Evolutionary conservation across 2,329 filamentous ascomycete species (phyloP).

Genomic region (Scleromitrula shiraiana): DNA sequence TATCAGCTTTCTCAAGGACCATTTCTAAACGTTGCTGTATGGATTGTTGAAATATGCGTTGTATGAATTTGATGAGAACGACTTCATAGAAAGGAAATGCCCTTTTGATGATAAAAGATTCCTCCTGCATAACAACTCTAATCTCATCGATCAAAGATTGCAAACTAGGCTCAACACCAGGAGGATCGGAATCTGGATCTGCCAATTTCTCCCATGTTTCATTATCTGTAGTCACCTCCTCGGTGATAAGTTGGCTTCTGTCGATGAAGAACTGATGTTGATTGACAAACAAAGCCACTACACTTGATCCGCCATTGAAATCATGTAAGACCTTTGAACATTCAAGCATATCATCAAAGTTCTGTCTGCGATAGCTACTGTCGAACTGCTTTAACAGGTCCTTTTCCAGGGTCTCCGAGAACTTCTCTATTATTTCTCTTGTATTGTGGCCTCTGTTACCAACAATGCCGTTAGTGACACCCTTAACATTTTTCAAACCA

Average conservation of each 20-base stretch:
- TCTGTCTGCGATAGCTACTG: slow-evolving; percentile 88
- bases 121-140: slow-evolving; percentile 90
- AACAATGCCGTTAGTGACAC: slow-evolving; percentile 34
- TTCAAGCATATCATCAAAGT: slow-evolving; percentile 97
- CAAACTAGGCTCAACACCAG: slow-evolving; percentile 82
- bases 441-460: slow-evolving; percentile 51
- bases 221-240: slow-evolving; percentile 45
- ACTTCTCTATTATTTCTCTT: slow-evolving; percentile 89
- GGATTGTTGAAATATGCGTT: slow-evolving; percentile 94
- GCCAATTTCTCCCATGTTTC: slow-evolving; percentile 86
- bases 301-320: slow-evolving; percentile 92
- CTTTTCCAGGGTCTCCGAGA: slow-evolving; percentile 90
- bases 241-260: slow-evolving; percentile 76
- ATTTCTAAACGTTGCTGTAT: slow-evolving; percentile 94
- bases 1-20: slow-evolving; percentile 89
- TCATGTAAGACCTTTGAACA: slow-evolving; percentile 90
- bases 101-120: slow-evolving; percentile 92
- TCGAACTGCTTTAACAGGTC: slow-evolving; percentile 95
- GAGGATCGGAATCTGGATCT: slow-evolving; percentile 87
- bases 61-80: slow-evolving; percentile 85
- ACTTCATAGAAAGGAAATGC: slow-evolving; percentile 96
- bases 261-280: slow-evolving; percentile 99
- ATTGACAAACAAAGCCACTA: slow-evolving; percentile 94
- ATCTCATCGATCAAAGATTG: slow-evolving; percentile 93
- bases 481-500: slow-evolving; percentile 43